Conservation (phyloP, 257 asterid genomes). For the Striga asiatica region DNA sequence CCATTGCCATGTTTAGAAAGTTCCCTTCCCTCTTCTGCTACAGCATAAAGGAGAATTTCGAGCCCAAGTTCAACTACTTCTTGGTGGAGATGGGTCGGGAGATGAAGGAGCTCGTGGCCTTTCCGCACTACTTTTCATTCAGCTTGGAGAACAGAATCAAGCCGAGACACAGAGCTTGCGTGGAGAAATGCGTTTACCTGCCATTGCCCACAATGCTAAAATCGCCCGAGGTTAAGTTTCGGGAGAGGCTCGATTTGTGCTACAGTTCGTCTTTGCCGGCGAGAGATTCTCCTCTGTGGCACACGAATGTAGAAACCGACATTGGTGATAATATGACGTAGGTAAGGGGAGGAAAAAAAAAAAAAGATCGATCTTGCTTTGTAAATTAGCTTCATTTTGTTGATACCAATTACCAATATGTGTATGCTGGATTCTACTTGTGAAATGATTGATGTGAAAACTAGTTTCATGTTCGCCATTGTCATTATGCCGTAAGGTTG, state of each 20-base stretch:
- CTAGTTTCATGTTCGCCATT: too few relatives aligned
- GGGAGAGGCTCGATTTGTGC: slow-evolving; percentile 59
- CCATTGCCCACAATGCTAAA: slow-evolving; percentile 80
- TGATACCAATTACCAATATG: slow-evolving; percentile 11
- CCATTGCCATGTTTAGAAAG: slow-evolving; percentile 53
- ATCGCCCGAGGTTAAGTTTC: slow-evolving; percentile 36
- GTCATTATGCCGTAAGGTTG: too few relatives aligned
- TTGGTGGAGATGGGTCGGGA: slow-evolving; percentile 91
- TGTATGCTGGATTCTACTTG: slow-evolving; percentile 9
- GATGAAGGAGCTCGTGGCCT: slow-evolving; percentile 56
- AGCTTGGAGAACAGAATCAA: slow-evolving; percentile 84
- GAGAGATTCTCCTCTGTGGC: slow-evolving; percentile 76
- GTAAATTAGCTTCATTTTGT: slow-evolving; percentile 15
- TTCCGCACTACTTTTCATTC: slow-evolving; percentile 86
- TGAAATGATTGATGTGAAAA: slow-evolving; percentile 8
- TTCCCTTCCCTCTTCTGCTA: slow-evolving; percentile 84
- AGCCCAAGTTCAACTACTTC: slow-evolving; percentile 74
- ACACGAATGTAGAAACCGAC: slow-evolving; percentile 13
- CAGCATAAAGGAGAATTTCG: slow-evolving; percentile 66
- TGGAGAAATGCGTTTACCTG: slow-evolving; percentile 67
- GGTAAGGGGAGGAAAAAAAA: too few relatives aligned
- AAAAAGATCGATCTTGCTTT: not conserved
- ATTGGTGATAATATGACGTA: slow-evolving; percentile 23
- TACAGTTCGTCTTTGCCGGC: slow-evolving; percentile 66
- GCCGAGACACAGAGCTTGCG: slow-evolving; percentile 65